phyloP scores from a whole-genome alignment of 2,329 filamentous ascomycete species.

The Metarhizium sp. region DNA sequence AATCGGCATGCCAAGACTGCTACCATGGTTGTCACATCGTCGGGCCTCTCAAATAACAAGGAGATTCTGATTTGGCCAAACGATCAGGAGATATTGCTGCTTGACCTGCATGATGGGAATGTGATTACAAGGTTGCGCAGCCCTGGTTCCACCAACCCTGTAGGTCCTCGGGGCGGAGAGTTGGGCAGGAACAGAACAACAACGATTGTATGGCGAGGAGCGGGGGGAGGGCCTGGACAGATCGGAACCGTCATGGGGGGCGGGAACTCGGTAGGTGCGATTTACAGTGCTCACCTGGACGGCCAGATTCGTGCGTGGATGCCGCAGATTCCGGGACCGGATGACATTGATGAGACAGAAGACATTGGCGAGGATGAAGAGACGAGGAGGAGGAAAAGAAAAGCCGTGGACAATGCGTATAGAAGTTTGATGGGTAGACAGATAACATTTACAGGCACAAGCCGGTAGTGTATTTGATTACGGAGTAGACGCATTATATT shows the following conservation, averaged over 20 bases:
- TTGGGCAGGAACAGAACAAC: conserved; percentile 61
- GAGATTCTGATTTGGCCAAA: conserved; percentile 77
- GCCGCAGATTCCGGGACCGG: conserved; percentile 44
- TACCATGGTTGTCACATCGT: conserved; percentile 55
- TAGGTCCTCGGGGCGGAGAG: conserved; percentile 32
- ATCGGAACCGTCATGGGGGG: conserved; percentile 53
- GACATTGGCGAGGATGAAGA: conserved; percentile 32
- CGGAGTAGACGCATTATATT: not conserved
- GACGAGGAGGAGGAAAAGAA: conserved; percentile 54
- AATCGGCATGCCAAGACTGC: conserved; percentile 58
- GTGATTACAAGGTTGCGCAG: conserved; percentile 63
- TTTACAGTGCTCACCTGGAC: conserved; percentile 79
- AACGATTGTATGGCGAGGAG: conserved; percentile 61
- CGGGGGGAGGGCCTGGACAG: conserved; percentile 48
- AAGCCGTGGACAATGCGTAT: conserved; percentile 73
- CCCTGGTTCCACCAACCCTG: conserved; percentile 43
- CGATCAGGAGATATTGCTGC: conserved; percentile 66
- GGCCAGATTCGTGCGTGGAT: conserved; percentile 76
- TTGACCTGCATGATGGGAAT: conserved; percentile 69
- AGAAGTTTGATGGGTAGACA: conserved; percentile 63
- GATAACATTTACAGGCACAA: conserved; percentile 50
- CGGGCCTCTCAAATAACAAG: conserved; percentile 42
- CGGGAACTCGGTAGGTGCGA: conserved; percentile 37
- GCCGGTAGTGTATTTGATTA: conserved; percentile 1
- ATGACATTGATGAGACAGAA: conserved; percentile 39